A percentile compares a stretch with the other conserved stretches of the same genome.
Conservation (phyloP, 805 yeast genomes). For the Hanseniaspora occidentalis region DNA sequence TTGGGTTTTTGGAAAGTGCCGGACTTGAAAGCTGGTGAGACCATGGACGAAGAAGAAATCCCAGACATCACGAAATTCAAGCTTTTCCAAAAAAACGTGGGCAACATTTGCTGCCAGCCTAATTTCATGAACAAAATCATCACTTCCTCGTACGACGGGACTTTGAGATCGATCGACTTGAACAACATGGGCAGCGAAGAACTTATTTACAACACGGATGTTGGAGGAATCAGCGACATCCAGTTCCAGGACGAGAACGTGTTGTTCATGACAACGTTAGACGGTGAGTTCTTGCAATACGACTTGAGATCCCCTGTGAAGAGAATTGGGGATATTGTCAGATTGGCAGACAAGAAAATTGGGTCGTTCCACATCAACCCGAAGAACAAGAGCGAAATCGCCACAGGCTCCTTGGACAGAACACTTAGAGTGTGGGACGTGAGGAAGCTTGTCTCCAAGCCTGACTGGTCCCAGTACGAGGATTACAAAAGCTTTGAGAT, state of each 20-base stretch:
- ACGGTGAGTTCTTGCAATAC: constrained; percentile 66
- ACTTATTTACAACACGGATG: constrained; percentile 43
- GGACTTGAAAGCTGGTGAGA: constrained; percentile 11
- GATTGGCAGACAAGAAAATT: constrained; percentile 81
- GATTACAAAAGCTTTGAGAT: constrained; percentile 27
- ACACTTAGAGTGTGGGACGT: constrained; percentile 81
- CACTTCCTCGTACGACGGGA: constrained; percentile 80
- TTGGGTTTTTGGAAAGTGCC: constrained; percentile 78
- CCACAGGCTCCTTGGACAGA: constrained; percentile 83
- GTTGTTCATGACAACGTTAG: constrained; percentile 62
- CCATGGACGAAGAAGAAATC: constrained; percentile 23
- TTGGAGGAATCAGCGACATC: constrained; percentile 66
- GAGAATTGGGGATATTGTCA: constrained; percentile 16
- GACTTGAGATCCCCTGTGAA: constrained; percentile 45
- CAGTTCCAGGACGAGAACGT: constrained; percentile 43
- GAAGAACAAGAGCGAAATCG: constrained; percentile 41
- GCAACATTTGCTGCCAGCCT: constrained; percentile 45
- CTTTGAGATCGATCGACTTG: constrained; percentile 62
- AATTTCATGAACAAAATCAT: constrained; percentile 41
- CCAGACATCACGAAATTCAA: constrained; percentile 51
- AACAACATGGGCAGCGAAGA: constrained; percentile 47
- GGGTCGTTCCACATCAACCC: constrained; percentile 86
- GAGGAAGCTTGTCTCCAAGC: constrained; percentile 33
- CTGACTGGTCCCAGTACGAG: constrained; percentile 48
- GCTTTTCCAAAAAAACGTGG: constrained; percentile 65